These are phyloP conservation scores for Hirschfeldia incana DNA, from an alignment of 345 rosid species.

Conservation along the genomic window DNA sequence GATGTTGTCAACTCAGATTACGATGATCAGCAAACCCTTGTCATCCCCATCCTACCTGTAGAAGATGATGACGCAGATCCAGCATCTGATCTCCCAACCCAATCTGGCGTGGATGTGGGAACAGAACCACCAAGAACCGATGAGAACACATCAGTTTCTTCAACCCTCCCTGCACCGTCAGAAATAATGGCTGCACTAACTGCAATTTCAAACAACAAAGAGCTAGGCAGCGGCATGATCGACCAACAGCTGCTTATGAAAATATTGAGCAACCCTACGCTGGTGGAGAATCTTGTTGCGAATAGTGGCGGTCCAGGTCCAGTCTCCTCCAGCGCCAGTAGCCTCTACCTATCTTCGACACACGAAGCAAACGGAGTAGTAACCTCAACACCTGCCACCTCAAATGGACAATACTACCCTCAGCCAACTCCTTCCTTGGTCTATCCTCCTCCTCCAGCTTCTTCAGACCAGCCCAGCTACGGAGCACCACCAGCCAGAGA, in stretches of 20 bases:
- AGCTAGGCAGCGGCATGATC: constrained; percentile 57
- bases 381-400: constrained; percentile 39
- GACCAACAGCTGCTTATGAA: constrained; percentile 81
- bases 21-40: constrained; percentile 50
- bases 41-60: constrained; percentile 74
- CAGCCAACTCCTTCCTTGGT: constrained; percentile 47
- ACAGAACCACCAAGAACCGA: constrained; percentile 22
- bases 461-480: constrained; percentile 43
- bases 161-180: constrained; percentile 46
- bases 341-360: constrained; percentile 34
- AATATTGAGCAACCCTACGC: constrained; percentile 71
- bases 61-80: constrained; percentile 86
- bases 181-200: constrained; percentile 66
- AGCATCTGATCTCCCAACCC: constrained; percentile 41
- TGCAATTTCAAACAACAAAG: constrained; percentile 66
- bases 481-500: constrained; percentile 62
- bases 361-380: constrained; percentile 47
- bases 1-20: constrained; percentile 47
- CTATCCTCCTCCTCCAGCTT: constrained; percentile 32
- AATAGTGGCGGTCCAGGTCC: constrained; percentile 50
- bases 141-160: constrained; percentile 46
- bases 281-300: constrained; percentile 73
- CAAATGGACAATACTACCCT: constrained; percentile 53
- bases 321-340: constrained; percentile 40
- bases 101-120: constrained; percentile 21